Evolutionary conservation across 148 eudicot genomes (phyloP), one percentile per base, ranked within the genome.

Genomic region (Arbutus unedo): DNA sequence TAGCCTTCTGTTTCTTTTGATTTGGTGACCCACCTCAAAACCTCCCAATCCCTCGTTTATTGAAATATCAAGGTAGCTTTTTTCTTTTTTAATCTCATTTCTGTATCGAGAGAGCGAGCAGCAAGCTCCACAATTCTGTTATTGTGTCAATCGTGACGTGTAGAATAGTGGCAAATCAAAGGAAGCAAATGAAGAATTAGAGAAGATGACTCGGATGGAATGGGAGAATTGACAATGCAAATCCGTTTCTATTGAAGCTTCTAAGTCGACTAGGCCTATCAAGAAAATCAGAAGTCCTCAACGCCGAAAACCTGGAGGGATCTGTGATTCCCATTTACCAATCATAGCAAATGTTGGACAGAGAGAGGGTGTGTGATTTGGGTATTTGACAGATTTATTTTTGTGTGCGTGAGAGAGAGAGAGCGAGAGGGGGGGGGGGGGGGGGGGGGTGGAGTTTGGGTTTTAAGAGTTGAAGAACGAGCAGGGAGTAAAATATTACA

Each of bases 261-360:
- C 94, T 81, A 81, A 83, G 81, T 83, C 92, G 1, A 84, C 78
- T 70, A 90, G 93, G 80, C 96, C 92, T 50, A 68, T 84, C 77
- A 94, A 94, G 88, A 92, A 91, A 81, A 81, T 80, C 84, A 84
- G 83, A 75, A 94, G 98, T 62, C 98, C 98, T 7, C 90, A 92
- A 74, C 90, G 88, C 71, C 90, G 84, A 19, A n/a, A n/a, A n/a
- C n/a, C n/a, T n/a, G n/a, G n/a, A n/a, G n/a, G n/a, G n/a, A n/a
- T n/a, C n/a, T n/a, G n/a, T n/a, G n/a, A n/a, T n/a, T n/a, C n/a
- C n/a, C n/a, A n/a, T n/a, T n/a, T n/a, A n/a, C n/a, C n/a, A n/a
- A n/a, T n/a, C n/a, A n/a, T n/a, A n/a, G n/a, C n/a, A n/a, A n/a
- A n/a, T n/a, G n/a, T n/a, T n/a, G n/a, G n/a, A n/a, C n/a, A n/a